phyloP scores from a whole-genome alignment of 2,329 filamentous ascomycete genomes.

The Pestalotiopsis sp. region DNA sequence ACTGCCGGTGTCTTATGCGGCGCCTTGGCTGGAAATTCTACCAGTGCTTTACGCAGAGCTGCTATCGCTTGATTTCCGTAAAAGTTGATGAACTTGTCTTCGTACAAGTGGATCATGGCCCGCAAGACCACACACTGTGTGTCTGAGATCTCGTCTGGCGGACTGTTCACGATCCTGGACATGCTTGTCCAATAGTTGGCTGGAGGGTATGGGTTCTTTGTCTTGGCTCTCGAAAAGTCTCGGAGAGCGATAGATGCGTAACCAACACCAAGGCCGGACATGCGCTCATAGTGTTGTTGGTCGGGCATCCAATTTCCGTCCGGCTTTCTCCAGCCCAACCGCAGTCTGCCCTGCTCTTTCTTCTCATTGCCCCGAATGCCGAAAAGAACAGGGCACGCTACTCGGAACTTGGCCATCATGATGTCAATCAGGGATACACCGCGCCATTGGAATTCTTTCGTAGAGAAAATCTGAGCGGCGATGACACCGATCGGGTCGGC shows the following conservation, averaged over 20 bases:
- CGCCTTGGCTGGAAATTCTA: conserved; percentile 70
- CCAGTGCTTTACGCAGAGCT: conserved; percentile 68
- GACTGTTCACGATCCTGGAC: conserved; percentile 76
- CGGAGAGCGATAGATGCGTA: conserved; percentile 83
- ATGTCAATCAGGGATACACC: conserved; percentile 77
- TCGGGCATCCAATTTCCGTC: conserved; percentile 65
- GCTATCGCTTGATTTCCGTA: conserved; percentile 79
- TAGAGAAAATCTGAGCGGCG: conserved; percentile 74
- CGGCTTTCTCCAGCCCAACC: conserved; percentile 72
- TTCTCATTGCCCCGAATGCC: conserved; percentile 78
- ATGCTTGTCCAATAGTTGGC: conserved; percentile 82
- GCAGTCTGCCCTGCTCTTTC: conserved; percentile 66
- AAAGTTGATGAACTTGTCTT: conserved; percentile 75
- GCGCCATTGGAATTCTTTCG: conserved; percentile 67
- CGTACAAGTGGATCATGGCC: conserved; percentile 72
- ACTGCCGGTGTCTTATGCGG: conserved; percentile 51
- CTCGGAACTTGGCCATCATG: conserved; percentile 82
- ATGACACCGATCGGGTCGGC: conserved; percentile 83
- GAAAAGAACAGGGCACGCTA: conserved; percentile 82
- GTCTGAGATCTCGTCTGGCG: conserved; percentile 66
- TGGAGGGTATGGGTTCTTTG: conserved; percentile 76
- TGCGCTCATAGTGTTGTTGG: conserved; percentile 77
- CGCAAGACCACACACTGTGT: conserved; percentile 74
- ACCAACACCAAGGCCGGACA: conserved; percentile 82
- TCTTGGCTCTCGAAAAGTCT: conserved; percentile 73